A percentile compares a stretch with the other conserved stretches of the same genome.
Evolutionary conservation across 2,329 filamentous ascomycete species (phyloP).

Genomic region (Xylariaceae sp.): DNA sequence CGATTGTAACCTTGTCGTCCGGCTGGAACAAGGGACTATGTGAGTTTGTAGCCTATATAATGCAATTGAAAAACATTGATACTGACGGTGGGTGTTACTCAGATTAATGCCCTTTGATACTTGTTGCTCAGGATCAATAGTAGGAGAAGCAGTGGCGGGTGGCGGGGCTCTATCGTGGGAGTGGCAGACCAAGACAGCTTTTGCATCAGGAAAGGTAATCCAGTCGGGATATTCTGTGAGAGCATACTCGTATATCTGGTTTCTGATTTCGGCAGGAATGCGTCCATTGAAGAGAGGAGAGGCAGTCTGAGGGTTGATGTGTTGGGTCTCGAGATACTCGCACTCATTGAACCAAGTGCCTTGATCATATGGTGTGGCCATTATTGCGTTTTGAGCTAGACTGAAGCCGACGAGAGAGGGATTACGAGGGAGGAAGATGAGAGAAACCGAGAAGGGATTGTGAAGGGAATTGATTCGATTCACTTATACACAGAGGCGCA

Average conservation of each 20-base stretch:
- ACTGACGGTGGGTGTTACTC: too few species aligned
- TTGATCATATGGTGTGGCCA: background rate
- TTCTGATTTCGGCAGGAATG: constrained; percentile 32
- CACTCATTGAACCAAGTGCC: constrained; percentile 9
- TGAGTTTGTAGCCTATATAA: too few species aligned
- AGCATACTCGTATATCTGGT: constrained; percentile 32
- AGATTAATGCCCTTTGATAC: constrained; percentile 1
- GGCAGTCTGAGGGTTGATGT: constrained; percentile 17
- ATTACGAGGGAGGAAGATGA: too few species aligned
- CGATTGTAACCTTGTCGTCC: too few species aligned
- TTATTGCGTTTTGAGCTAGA: background rate
- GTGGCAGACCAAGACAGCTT: constrained; percentile 16
- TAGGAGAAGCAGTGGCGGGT: constrained; percentile 1
- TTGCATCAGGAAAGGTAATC: constrained; percentile 1
- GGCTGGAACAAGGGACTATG: too few species aligned
- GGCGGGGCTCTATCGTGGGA: constrained; percentile 15
- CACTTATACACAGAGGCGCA: too few species aligned
- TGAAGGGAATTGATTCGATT: too few species aligned
- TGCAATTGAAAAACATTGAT: too few species aligned
- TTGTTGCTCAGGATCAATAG: constrained; percentile 1
- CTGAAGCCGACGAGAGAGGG: too few species aligned
- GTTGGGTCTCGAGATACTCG: constrained; percentile 14
- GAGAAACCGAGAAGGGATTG: too few species aligned
- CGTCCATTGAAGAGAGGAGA: constrained; percentile 19
- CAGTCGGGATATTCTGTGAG: constrained; percentile 22